Evolutionary conservation across 192 early-diverging fungal species (phyloP).

Genomic region (Oehlia diaphana): DNA sequence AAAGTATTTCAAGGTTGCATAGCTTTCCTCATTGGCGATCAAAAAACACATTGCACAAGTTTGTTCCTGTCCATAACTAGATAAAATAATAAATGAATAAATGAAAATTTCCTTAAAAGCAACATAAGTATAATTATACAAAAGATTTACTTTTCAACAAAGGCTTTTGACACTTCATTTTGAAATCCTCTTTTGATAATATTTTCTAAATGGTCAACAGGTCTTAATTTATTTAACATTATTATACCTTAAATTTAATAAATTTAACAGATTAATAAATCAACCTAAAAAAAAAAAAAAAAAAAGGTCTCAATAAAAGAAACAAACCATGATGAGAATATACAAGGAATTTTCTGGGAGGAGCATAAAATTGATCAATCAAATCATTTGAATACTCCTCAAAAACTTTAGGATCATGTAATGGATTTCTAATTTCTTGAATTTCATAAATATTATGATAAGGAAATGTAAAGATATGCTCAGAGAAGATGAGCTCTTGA

Average conservation of each 20-base stretch:
- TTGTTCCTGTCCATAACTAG: constrained; percentile 19
- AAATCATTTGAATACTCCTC: constrained; percentile 28
- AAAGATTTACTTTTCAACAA: constrained; percentile 2
- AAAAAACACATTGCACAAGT: constrained; percentile 20
- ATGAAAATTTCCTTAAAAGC: neutral
- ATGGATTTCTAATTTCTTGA: constrained; percentile 12
- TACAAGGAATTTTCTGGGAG: constrained; percentile 20
- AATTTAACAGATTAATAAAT: neutral
- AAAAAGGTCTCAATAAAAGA: neutral
- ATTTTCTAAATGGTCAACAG: constrained; percentile 18
- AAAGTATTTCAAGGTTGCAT: neutral
- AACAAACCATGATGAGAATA: constrained; percentile 12
- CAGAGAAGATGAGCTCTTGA: constrained; percentile 3
- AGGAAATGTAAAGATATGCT: neutral
- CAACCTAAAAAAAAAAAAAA: neutral
- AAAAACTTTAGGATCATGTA: constrained; percentile 12
- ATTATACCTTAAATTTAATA: neutral
- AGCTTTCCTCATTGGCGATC: constrained; percentile 1
- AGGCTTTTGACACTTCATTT: neutral
- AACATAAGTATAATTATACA: too few relatives aligned
- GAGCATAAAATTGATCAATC: constrained; percentile 22
- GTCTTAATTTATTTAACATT: neutral
- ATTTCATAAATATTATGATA: constrained; percentile 14
- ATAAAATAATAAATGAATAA: neutral
- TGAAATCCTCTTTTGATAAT: neutral